Evolutionary conservation across 2,329 filamentous ascomycete species (phyloP), one percentile per base, ranked within the genome.

Genomic region (Pseudocercospora fuligena): DNA sequence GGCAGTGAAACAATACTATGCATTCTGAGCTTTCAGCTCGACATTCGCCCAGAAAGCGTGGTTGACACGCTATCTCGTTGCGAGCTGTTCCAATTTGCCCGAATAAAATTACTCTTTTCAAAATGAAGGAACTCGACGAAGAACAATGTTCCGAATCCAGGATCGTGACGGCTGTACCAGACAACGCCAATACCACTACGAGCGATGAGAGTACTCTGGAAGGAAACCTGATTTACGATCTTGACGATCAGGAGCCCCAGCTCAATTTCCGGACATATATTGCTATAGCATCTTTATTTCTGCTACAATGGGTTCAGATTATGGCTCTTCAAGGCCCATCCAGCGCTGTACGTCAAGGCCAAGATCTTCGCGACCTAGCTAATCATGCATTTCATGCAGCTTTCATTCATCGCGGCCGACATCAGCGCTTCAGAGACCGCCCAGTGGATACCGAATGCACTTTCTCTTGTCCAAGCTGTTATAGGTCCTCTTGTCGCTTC

Each of bases 381-480:
- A 49, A 49, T 49, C 46, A 49, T 5, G 19, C 11, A 11, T 25
- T 5, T 5, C 19, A 11, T 19, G 3, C 31, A 69, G 58, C 67
- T 69, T 14, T 33, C 53, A 11, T 58, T 60, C 57, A 69, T 70
- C 14, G 69, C 62, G 33, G 31, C 49, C 25, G 53, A 65, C 53
- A 43, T 70, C 27, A 21, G 65, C 12, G 58, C 47, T 25, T 27
- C 43, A 19, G 56, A 71, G 58, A 67, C 64, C 12, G 46, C 46
- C 14, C 46, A 49, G 7, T 71, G 68, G 69, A 62, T 71, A 12
- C 66, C 68, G 3, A 71, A 70, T 36, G 60, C 64, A 8, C 60
- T 70, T 7, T 65, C 68, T 2, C 60, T 70, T 4, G 66, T 70
- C 3, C 69, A 71, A 61, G 68, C 69, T 16, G 66, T 68, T 5